Conservation (phyloP, 768 basidiomycete species). For the Suillus bovinus region DNA sequence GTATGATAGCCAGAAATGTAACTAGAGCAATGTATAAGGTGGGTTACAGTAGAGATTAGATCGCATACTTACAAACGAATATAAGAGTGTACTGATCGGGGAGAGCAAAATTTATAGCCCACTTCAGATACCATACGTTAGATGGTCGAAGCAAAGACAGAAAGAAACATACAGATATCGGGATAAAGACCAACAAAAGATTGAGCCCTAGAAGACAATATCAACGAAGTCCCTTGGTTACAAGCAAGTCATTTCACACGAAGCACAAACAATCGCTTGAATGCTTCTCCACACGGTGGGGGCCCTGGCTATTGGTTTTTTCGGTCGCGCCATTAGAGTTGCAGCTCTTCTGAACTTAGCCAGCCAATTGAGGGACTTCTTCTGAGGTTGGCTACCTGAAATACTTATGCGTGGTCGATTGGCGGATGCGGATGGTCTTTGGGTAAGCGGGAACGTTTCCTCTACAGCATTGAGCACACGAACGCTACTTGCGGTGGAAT, state of each 20-base stretch:
- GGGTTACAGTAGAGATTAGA: neutral
- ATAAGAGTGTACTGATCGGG: constrained; percentile 58
- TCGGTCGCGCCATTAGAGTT: constrained; percentile 36
- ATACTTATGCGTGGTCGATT: neutral
- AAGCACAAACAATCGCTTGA: constrained; percentile 52
- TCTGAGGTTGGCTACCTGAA: neutral
- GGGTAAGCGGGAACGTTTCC: neutral
- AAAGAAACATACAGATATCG: constrained; percentile 53
- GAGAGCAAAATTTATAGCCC: constrained; percentile 68
- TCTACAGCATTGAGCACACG: neutral
- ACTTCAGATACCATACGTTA: constrained; percentile 40
- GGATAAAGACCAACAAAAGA: constrained; percentile 67
- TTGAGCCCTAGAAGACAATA: constrained; percentile 56
- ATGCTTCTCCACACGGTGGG: constrained; percentile 51
- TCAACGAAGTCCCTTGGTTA: neutral
- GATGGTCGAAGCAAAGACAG: constrained; percentile 5
- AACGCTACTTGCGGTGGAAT: neutral
- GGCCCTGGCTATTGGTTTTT: constrained; percentile 37
- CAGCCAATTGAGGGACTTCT: neutral
- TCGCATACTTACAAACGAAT: constrained; percentile 61
- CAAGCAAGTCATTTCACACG: constrained; percentile 45
- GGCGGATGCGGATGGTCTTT: neutral
- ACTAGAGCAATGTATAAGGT: constrained; percentile 40
- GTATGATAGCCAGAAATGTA: constrained; percentile 83
- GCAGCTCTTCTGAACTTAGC: constrained; percentile 21